phyloP scores from a whole-genome alignment of 345 rosid species.

The Populus davidiana region DNA sequence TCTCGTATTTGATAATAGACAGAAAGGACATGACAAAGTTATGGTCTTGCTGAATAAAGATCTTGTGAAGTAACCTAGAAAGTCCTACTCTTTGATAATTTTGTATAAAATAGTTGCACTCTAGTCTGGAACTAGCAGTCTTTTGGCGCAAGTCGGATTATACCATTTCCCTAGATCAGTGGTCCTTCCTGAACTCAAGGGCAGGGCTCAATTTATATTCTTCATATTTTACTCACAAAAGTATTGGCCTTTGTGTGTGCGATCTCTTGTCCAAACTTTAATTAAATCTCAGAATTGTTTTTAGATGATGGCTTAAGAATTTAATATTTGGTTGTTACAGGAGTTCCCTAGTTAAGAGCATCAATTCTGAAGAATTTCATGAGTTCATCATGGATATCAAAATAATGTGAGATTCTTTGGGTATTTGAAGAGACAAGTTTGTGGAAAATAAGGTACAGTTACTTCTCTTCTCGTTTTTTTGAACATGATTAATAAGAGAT shows the following conservation, averaged over 20 bases:
- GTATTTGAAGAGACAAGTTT: constrained; percentile 13
- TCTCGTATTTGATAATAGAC: neutral
- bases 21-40: neutral
- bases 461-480: constrained; percentile 5
- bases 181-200: neutral
- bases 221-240: neutral
- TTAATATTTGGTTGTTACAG: constrained; percentile 11
- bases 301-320: neutral
- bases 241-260: neutral
- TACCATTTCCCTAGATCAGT: neutral
- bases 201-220: neutral
- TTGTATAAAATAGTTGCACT: neutral
- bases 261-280: neutral
- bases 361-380: constrained; percentile 8
- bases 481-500: neutral
- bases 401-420: constrained; percentile 17
- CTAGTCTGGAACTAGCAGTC: neutral
- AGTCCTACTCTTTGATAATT: neutral
- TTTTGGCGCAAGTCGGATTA: neutral
- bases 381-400: neutral
- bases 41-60: neutral
- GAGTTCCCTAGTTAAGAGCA: constrained; percentile 11
- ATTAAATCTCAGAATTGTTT: neutral
- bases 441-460: constrained; percentile 23
- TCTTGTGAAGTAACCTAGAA: neutral